Evolutionary conservation across 805 yeast species (phyloP), one percentile per base, ranked within the genome.

Genomic region (Metschnikowia bowlesiae): DNA sequence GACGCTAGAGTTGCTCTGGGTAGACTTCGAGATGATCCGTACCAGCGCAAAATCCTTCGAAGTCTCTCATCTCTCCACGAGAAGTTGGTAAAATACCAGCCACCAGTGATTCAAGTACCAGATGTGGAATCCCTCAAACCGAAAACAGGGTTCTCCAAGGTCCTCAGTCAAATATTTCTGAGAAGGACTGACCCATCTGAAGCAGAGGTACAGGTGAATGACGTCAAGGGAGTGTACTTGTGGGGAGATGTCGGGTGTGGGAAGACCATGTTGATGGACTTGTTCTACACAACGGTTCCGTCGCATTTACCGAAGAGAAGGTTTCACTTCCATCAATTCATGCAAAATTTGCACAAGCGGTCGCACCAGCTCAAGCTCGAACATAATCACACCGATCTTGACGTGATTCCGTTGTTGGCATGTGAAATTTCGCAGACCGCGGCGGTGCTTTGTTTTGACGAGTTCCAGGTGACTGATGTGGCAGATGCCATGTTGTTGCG

Each of bases 181-280:
- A 34, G 45, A 5, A 40, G 10, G 6, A 41, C 29, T 9, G 29
- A 31, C 11, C 31, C 7, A 16, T 34, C 32, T 3, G 50, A 45
- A 26, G 34, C 53, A 8, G 66, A 47, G 6, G 48, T 52, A 28
- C 45, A 62, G 39, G 73, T 68, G 30, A 67, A 67, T 16, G 60
- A 59, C 2, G 74, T 84, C 11, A 96, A 79, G 56, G 99, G 99
- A 4, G 85, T 94, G 7, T 94, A 94, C 62, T 74, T 94, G 31
- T 94, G 88, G 67, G 99, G 99, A 22, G 98, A 94, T 66, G 99
- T 94, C 39, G 99, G 99, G 1, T 91, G 98, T 68, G 99, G 99
- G 4, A 92, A 94, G 64, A 94, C 99, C 7, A 92, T 94, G 97
- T 74, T 94, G 53, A 92, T 94, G 98, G 98, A 94, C 67, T 74